These are phyloP conservation scores for Bolboschoenoplectus hybrid DNA, from an alignment of 202 grass and related monocot species.

Conservation along the genomic window DNA sequence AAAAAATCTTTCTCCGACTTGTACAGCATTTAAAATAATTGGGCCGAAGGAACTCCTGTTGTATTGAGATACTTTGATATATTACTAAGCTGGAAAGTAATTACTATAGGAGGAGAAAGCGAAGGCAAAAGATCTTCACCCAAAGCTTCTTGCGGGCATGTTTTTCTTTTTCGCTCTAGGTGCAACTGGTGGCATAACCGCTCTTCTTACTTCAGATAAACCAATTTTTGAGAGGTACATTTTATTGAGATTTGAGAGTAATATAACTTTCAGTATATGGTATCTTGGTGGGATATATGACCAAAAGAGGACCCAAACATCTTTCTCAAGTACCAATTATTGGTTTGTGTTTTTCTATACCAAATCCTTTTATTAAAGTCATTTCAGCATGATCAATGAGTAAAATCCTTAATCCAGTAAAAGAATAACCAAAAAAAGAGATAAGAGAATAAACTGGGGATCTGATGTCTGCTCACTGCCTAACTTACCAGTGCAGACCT, in stretches of 20 bases:
- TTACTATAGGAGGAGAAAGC: slow-evolving; percentile 75
- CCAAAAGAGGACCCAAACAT: background rate
- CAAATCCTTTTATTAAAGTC: background rate
- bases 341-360: background rate
- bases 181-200: slow-evolving; percentile 73
- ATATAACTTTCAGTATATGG: background rate
- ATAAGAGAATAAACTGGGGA: background rate
- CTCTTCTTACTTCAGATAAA: slow-evolving; percentile 81
- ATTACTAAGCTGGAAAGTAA: slow-evolving; percentile 14
- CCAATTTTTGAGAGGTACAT: slow-evolving; percentile 84
- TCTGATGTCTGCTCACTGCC: background rate
- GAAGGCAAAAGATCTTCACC: slow-evolving; percentile 92
- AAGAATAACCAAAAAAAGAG: background rate
- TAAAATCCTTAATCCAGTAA: background rate
- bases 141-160: slow-evolving; percentile 89
- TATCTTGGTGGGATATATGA: background rate
- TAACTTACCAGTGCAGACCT: background rate
- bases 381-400: background rate
- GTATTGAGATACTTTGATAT: background rate
- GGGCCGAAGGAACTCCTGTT: background rate
- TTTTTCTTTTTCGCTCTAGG: slow-evolving; percentile 98
- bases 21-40: background rate
- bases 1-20: background rate
- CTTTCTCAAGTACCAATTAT: background rate
- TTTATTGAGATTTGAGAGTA: background rate